These are phyloP conservation scores for Jatropha podagrica DNA, from an alignment of 441 rosid genomes.

Conservation along the genomic window DNA sequence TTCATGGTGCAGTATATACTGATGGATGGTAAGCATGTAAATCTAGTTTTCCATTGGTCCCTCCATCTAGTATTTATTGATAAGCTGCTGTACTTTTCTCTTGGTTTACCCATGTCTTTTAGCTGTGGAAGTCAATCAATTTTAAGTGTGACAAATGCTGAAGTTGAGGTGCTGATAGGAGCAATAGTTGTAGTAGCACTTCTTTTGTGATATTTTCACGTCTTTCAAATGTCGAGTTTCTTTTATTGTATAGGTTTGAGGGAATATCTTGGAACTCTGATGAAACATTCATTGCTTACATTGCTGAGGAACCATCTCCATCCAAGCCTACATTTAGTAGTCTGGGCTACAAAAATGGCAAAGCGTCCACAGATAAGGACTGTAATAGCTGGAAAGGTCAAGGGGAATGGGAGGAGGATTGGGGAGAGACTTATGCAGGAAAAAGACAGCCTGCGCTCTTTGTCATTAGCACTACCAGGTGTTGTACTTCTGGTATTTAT, in stretches of 20 bases:
- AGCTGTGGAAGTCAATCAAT: not conserved
- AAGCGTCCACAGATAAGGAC: conserved; percentile 54
- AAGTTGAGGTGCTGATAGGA: not conserved
- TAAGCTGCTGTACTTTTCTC: conserved; percentile 1
- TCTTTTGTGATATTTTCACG: not conserved
- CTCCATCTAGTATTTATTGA: not conserved
- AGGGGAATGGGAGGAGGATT: conserved; percentile 97
- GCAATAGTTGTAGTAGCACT: not conserved
- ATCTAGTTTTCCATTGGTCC: not conserved
- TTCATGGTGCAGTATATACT: conserved; percentile 78
- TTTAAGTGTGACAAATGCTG: not conserved
- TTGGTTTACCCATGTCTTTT: conserved; percentile 4
- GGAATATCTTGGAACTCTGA: conserved; percentile 90
- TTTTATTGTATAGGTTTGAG: conserved; percentile 69
- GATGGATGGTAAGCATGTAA: conserved; percentile 73
- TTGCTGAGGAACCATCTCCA: conserved; percentile 77
- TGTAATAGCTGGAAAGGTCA: conserved; percentile 84
- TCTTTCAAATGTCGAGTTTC: conserved; percentile 16
- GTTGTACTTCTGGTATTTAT: conserved; percentile 14
- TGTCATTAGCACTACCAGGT: conserved; percentile 69
- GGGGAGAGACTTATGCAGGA: conserved; percentile 95
- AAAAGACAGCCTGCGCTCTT: conserved; percentile 82
- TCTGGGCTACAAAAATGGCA: conserved; percentile 56
- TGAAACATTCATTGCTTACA: conserved; percentile 76
- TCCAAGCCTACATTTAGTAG: conserved; percentile 62